A percentile compares a stretch with the other conserved stretches of the same genome.
Evolutionary conservation across 441 rosid species (phyloP).

Genomic region (Jatropha podagrica): DNA sequence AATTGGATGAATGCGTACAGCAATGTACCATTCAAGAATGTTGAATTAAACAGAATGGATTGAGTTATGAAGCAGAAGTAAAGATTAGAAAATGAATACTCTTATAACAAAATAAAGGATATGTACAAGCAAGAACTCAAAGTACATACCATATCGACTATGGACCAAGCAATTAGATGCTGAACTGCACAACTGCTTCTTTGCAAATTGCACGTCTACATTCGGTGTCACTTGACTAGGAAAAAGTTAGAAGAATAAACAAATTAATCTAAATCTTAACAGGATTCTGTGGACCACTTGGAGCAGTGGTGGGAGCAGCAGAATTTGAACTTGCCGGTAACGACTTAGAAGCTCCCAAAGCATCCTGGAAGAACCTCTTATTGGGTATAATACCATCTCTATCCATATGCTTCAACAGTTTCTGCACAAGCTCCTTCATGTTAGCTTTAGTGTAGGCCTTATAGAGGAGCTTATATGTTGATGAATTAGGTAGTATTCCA

Average conservation of each 20-base stretch:
- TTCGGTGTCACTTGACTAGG: slow-evolving; percentile 13
- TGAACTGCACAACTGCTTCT: not conserved
- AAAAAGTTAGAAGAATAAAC: slow-evolving; percentile 6
- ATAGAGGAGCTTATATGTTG: slow-evolving; percentile 84
- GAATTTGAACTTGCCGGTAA: slow-evolving; percentile 39
- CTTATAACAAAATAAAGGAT: not conserved
- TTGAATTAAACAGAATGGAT: too few relatives aligned
- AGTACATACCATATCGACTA: slow-evolving; percentile 9
- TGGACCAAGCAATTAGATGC: not conserved
- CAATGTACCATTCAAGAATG: too few relatives aligned
- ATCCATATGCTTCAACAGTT: slow-evolving; percentile 67
- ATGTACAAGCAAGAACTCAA: not conserved
- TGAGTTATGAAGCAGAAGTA: not conserved
- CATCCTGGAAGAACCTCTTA: slow-evolving; percentile 80
- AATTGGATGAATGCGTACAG: not conserved
- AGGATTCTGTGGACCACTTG: slow-evolving; percentile 20
- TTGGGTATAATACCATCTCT: slow-evolving; percentile 72
- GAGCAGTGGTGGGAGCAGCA: slow-evolving; percentile 19
- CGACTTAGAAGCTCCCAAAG: slow-evolving; percentile 64
- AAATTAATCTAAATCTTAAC: slow-evolving; percentile 24
- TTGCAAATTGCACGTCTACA: slow-evolving; percentile 12
- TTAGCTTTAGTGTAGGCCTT: slow-evolving; percentile 78
- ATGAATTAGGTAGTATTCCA: slow-evolving; percentile 50
- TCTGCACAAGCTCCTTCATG: slow-evolving; percentile 67
- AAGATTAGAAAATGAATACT: not conserved